A percentile compares a stretch with the other conserved stretches of the same genome.
Evolutionary conservation across 179 eudicot genomes (phyloP).

Genomic region (Beta lomatogona): DNA sequence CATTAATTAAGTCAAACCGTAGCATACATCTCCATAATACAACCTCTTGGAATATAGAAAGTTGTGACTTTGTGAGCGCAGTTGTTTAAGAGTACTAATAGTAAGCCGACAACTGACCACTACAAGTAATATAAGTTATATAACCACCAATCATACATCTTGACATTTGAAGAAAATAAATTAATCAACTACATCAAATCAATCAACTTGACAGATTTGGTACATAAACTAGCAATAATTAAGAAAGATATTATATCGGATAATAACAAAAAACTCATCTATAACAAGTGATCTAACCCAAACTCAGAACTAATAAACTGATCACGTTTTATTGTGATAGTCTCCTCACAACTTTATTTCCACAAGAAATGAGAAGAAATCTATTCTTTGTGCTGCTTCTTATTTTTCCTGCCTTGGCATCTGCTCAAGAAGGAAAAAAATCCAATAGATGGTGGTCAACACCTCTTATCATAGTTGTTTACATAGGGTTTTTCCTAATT

Average conservation of each 20-base stretch:
- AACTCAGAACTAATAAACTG: no score
- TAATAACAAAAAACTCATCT: background rate
- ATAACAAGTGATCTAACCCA: background rate
- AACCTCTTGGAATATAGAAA: background rate
- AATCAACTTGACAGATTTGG: conserved; percentile 7
- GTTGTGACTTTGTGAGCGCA: background rate
- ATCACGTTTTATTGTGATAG: no score
- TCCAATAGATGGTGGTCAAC: conserved; percentile 4
- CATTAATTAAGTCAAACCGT: background rate
- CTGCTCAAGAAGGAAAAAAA: background rate
- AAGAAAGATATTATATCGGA: background rate
- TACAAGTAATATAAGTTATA: no score
- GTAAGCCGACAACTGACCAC: background rate
- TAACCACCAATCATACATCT: conserved; percentile 18
- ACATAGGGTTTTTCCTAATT: conserved; percentile 3
- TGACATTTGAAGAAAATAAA: background rate
- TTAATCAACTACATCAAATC: background rate
- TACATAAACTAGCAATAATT: no score
- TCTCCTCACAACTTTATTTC: background rate
- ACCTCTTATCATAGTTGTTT: background rate
- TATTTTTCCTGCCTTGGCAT: conserved; percentile 1
- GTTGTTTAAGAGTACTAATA: background rate
- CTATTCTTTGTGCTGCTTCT: background rate
- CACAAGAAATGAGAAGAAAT: background rate
- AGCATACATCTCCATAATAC: background rate